A percentile compares a stretch with the other conserved stretches of the same genome.
Evolutionary conservation across 768 basidiomycete species (phyloP).

Genomic region (Royoungia palumana): DNA sequence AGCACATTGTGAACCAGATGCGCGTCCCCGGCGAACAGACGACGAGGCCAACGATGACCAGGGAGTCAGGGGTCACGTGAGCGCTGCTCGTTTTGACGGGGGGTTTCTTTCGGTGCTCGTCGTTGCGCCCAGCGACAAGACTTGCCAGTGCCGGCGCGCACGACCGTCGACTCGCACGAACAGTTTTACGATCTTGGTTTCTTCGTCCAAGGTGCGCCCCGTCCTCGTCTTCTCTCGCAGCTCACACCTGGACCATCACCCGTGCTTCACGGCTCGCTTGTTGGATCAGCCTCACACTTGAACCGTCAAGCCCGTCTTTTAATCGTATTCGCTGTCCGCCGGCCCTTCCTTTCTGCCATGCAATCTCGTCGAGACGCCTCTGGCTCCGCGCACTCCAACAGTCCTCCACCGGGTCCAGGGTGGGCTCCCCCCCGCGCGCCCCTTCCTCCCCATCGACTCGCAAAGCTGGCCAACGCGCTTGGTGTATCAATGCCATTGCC

Average conservation of each 20-base stretch:
- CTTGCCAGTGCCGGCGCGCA: not conserved
- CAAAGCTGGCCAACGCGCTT: slow-evolving; percentile 81
- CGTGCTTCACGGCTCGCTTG: slow-evolving; percentile 1
- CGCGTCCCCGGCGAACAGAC: too few relatives aligned
- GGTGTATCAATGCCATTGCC: slow-evolving; percentile 77
- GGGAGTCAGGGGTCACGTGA: slow-evolving; percentile 26
- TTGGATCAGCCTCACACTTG: slow-evolving; percentile 3
- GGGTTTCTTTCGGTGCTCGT: slow-evolving; percentile 10
- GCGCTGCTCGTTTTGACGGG: slow-evolving; percentile 9
- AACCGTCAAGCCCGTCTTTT: slow-evolving; percentile 6
- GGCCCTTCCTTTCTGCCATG: slow-evolving; percentile 9
- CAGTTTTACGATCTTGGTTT: not conserved
- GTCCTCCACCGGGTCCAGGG: slow-evolving; percentile 8
- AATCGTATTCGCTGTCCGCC: not conserved
- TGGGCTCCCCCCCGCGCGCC: slow-evolving; percentile 73
- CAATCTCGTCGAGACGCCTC: slow-evolving; percentile 14
- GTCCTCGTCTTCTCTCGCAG: not conserved
- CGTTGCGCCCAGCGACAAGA: slow-evolving; percentile 8
- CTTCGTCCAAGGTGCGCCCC: slow-evolving; percentile 15
- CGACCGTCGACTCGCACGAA: not conserved
- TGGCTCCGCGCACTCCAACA: slow-evolving; percentile 10
- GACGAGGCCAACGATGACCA: too few relatives aligned
- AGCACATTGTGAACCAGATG: too few relatives aligned
- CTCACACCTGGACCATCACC: slow-evolving; percentile 2
- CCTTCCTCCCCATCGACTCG: slow-evolving; percentile 71